Evolutionary conservation across 192 early-diverging fungal species (phyloP), one percentile per base, ranked within the genome.

Genomic region (Chytriomyces hyalinus): DNA sequence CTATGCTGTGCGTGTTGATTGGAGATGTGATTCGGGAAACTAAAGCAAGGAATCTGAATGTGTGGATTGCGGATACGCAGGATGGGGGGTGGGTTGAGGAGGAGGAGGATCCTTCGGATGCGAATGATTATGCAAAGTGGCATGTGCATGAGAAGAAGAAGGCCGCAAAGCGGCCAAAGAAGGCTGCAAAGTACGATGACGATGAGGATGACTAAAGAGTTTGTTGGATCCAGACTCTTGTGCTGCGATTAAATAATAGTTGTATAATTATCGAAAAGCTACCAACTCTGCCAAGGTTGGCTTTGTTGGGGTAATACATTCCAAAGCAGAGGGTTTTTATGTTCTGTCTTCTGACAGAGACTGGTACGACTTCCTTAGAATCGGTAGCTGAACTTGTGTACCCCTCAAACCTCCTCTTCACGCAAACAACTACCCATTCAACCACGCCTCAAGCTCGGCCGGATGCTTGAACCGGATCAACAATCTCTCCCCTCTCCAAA

Each of bases 51-150:
- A 61, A 24, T 15, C 48, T 73, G 59, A 62, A 62, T 47, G 59
- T 43, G n/a, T 73, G 71, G 71, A 8, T 73, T 36, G 71, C 60
- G 20, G 71, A 73, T 17, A 73, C 61, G 44, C 17, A 49, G 60
- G 71, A 73, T 63, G 71, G 71, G 10, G 71, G 71, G n/a, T 73
- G 71, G 71, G 71, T 73, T 7, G 71, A 73, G 71, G 71, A 73
- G 26, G 71, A 73, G 26, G 71, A 73, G 45, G 53, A 62, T 45
- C 60, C 71, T 28, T 46, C 71, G 20, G 71, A 73, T 17, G 44
- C 47, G n/a, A 60, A 73, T 28, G 71, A 73, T 10, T 44, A 11
- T 11, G 8, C 57, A 45, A 73, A 62, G 46, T 53, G 53, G 20
- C 28, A 49, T 17, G 71, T 8, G 53, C 15, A 10, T 45, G 17